These are phyloP conservation scores for Mycena venus DNA, from an alignment of 768 basidiomycete genomes.

Conservation along the genomic window DNA sequence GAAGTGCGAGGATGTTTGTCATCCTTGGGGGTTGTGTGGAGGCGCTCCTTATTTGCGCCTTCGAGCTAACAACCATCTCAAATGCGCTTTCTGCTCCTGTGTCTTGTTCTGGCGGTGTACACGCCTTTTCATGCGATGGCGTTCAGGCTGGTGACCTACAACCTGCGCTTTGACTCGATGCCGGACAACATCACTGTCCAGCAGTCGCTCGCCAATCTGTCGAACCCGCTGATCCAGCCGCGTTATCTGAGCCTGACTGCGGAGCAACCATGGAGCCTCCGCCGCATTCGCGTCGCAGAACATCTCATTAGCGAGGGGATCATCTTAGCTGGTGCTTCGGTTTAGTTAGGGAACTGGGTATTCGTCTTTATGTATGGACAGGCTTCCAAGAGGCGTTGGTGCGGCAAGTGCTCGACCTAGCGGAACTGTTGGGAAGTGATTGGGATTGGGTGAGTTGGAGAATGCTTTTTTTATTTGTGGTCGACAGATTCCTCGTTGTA, in stretches of 20 bases:
- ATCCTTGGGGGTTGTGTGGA: too few species aligned
- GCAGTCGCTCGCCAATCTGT: constrained; percentile 56
- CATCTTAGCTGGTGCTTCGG: constrained; percentile 44
- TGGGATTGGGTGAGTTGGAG: constrained; percentile 63
- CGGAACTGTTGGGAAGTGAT: constrained; percentile 62
- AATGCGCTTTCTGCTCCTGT: too few species aligned
- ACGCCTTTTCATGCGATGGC: background rate
- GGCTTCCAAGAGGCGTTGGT: constrained; percentile 67
- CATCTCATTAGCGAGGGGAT: constrained; percentile 55
- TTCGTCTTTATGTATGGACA: background rate
- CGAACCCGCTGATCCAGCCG: constrained; percentile 54
- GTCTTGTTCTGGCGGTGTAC: too few species aligned
- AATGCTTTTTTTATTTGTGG: background rate
- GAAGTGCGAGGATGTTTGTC: too few species aligned
- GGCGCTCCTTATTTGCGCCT: too few species aligned
- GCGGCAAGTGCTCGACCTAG: constrained; percentile 68
- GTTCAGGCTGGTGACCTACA: constrained; percentile 61
- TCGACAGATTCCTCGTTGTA: constrained; percentile 24
- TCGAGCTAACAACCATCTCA: too few species aligned
- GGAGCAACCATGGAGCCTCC: constrained; percentile 68
- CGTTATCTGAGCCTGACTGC: constrained; percentile 44
- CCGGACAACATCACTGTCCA: constrained; percentile 63
- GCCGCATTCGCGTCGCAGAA: constrained; percentile 63
- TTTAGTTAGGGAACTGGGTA: background rate
- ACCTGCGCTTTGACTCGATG: constrained; percentile 65